Conservation (phyloP, 83 land plant genomes). For the Thuja plicata region DNA sequence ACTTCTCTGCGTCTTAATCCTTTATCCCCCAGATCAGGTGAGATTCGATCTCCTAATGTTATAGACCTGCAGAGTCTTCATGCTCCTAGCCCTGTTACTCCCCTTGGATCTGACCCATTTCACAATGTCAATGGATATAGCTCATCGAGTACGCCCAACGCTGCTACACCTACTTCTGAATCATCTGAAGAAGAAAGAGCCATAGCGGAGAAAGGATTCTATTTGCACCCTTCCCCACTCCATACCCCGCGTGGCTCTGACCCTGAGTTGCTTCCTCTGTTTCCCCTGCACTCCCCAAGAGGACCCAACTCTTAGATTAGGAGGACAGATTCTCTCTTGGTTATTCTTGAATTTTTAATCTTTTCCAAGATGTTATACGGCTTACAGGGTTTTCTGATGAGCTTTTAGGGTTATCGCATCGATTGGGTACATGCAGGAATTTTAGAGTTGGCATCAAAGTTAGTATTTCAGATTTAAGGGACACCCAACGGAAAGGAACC, state of each 20-base stretch:
- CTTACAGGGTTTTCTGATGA: background rate
- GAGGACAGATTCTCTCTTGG: background rate
- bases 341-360: background rate
- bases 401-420: background rate
- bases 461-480: background rate
- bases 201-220: constrained; percentile 34
- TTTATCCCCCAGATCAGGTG: constrained; percentile 16
- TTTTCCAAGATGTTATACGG: background rate
- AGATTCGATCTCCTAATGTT: constrained; percentile 15
- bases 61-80: constrained; percentile 23
- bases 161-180: constrained; percentile 3
- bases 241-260: constrained; percentile 11
- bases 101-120: constrained; percentile 21
- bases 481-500: background rate
- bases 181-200: constrained; percentile 22
- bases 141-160: constrained; percentile 11
- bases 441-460: background rate
- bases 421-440: background rate
- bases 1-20: constrained; percentile 16
- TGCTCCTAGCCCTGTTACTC: constrained; percentile 42
- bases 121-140: background rate
- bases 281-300: constrained; percentile 27
- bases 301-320: background rate
- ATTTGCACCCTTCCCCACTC: constrained; percentile 19
- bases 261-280: constrained; percentile 34